Percentiles rank a stretch among this genome's conserved stretches.
Conservation (phyloP, 2,329 filamentous ascomycete genomes). For the Macroventuria anomochaeta region DNA sequence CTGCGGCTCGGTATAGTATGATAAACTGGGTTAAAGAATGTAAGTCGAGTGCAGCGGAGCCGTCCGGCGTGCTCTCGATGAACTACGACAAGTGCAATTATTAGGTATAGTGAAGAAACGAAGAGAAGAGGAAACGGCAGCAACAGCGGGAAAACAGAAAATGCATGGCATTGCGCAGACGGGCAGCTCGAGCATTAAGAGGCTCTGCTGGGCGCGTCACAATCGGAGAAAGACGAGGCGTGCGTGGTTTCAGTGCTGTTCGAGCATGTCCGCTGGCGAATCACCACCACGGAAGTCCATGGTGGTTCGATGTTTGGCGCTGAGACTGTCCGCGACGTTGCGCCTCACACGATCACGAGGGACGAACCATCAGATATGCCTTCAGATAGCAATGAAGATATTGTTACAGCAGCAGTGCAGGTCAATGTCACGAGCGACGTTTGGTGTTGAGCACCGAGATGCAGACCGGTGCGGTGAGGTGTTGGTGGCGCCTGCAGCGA, state of each 20-base stretch:
- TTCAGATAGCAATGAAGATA: neutral
- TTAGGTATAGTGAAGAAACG: slow-evolving; percentile 40
- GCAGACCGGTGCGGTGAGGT: slow-evolving; percentile 2
- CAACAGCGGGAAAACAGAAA: slow-evolving; percentile 31
- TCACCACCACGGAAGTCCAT: slow-evolving; percentile 27
- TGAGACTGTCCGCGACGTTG: slow-evolving; percentile 26
- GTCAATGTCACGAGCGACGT: neutral
- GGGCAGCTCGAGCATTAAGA: slow-evolving; percentile 45
- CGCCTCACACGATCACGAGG: slow-evolving; percentile 4
- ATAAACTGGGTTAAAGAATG: slow-evolving; percentile 33
- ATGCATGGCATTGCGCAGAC: slow-evolving; percentile 33
- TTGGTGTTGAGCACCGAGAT: slow-evolving; percentile 17
- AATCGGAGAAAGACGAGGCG: slow-evolving; percentile 39
- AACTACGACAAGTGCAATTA: slow-evolving; percentile 39
- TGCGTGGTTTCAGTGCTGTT: slow-evolving; percentile 45
- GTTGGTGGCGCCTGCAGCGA: slow-evolving; percentile 29
- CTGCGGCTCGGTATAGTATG: slow-evolving; percentile 16
- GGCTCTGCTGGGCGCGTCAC: slow-evolving; percentile 41
- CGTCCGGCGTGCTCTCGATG: slow-evolving; percentile 48
- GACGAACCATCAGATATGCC: neutral
- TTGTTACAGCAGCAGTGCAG: neutral
- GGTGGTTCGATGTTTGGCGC: slow-evolving; percentile 39
- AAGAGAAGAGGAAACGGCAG: slow-evolving; percentile 36
- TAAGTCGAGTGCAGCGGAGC: slow-evolving; percentile 44
- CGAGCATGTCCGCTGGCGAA: slow-evolving; percentile 38